Percentiles rank a stretch among this genome's conserved stretches.
Evolutionary conservation across 257 asterid species (phyloP).

Genomic region (Galeopsis tetrahit): DNA sequence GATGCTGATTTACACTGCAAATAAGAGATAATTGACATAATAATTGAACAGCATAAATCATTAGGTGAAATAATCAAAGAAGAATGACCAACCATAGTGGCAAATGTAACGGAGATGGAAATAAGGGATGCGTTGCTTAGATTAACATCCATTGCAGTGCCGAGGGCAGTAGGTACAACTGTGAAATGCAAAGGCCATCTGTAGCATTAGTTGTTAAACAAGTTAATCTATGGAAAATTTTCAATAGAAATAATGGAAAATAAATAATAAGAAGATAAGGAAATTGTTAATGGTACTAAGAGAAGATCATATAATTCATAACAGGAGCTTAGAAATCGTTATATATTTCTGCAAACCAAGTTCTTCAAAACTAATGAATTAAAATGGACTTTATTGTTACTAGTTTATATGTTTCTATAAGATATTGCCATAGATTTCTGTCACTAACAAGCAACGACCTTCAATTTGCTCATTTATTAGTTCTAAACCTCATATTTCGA

Average conservation of each 20-base stretch:
- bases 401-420: neutral
- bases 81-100: slow-evolving; percentile 83
- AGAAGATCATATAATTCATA: neutral
- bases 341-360: neutral
- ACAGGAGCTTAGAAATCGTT: neutral
- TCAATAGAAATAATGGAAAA: slow-evolving; percentile 11
- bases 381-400: neutral
- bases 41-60: slow-evolving; percentile 21
- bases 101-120: slow-evolving; percentile 93
- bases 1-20: slow-evolving; percentile 97
- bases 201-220: slow-evolving; percentile 83
- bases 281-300: neutral
- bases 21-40: slow-evolving; percentile 18
- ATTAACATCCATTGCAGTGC: slow-evolving; percentile 96
- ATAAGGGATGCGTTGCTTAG: slow-evolving; percentile 95
- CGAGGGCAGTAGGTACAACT: slow-evolving; percentile 96
- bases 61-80: slow-evolving; percentile 18
- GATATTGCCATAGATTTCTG: neutral
- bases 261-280: neutral
- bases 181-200: slow-evolving; percentile 91
- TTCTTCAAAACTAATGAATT: neutral
- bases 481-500: neutral
- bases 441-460: neutral
- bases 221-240: slow-evolving; percentile 52
- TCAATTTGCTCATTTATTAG: neutral